A percentile compares a stretch with the other conserved stretches of the same genome.
Evolutionary conservation across 2,329 filamentous ascomycete species (phyloP).

Genomic region (Arthrocladium fulminans): DNA sequence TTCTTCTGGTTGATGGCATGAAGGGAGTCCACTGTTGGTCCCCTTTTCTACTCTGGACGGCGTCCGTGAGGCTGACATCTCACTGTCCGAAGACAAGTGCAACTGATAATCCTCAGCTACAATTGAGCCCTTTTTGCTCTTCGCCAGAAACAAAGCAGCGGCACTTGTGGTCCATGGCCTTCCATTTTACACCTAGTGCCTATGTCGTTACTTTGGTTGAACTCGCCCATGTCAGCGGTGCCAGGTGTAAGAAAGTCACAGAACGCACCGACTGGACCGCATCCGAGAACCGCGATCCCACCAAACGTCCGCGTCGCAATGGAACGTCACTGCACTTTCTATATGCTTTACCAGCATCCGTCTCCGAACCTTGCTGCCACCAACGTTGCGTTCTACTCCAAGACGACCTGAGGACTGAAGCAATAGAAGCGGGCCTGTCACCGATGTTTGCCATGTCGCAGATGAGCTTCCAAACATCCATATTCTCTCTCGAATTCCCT

Average conservation of each 20-base stretch:
- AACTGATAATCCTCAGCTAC: too few species aligned
- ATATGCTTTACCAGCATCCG: neutral
- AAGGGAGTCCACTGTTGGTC: neutral
- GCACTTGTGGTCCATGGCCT: too few species aligned
- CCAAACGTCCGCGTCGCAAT: neutral
- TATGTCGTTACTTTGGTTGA: neutral
- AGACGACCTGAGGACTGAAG: neutral
- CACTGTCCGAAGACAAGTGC: neutral
- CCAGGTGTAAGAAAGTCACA: neutral
- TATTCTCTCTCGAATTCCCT: too few species aligned
- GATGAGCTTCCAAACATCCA: too few species aligned
- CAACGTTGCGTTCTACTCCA: neutral
- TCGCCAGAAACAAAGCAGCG: neutral
- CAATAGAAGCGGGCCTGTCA: neutral
- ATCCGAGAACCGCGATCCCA: neutral
- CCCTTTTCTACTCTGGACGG: neutral
- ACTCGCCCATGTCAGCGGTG: neutral
- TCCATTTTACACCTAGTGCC: too few species aligned
- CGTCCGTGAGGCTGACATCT: neutral
- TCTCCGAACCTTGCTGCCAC: neutral
- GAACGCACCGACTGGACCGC: neutral
- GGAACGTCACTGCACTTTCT: neutral
- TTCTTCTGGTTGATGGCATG: neutral
- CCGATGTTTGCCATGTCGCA: neutral
- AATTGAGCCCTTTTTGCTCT: neutral